Base-by-base conservation (phyloP, 306 rosid species). In the Comarum palustre region DNA sequence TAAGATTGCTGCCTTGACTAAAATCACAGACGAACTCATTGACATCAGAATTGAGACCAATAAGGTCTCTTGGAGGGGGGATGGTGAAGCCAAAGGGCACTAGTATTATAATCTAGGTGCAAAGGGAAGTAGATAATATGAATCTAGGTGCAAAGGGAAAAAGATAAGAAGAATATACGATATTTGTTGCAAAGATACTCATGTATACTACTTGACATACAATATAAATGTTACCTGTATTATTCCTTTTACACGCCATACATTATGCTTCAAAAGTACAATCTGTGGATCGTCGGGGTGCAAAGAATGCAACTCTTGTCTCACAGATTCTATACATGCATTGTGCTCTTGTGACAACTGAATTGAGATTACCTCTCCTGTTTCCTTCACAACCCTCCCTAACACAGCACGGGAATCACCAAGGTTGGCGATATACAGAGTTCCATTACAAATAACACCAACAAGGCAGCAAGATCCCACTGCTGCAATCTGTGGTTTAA, bases 381-480 rank as follows among this genome's bases (percentile, higher is more conserved):
- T 92, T 73, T 90, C 92, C 73, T 80, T 85, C 59, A 85, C 89
- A 15, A 63, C 72, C 84, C 95, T 92, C 75, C 95, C 98, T 91
- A 92, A 76, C 75, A 92, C 96, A 54, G 98, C 96, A 52, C 96
- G 89, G 71, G 98, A 92, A 87, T 92, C 98, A 20, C 98, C 98
- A 12, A 80, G 78, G 73, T 92, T 92, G 42, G 98, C 98, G 48
- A 92, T 58, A 67, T 77, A 88, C 74, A 92, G 96, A 74, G 65
- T 81, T 79, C 88, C 98, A 16, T 79, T 84, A 75, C 89, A 90
- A 67, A 92, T 78, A 75, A 92, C 87, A 71, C 96, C 92, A 51
- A 84, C 96, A 58, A 92, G 96, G 87, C 92, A 90, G 74, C 98
- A 92, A 9, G 98, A 92, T 22, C 98, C 98, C 69, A 92, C 98